Conservation (phyloP, 2,329 filamentous ascomycete genomes). For the Zymoseptoria pseudotritici region DNA sequence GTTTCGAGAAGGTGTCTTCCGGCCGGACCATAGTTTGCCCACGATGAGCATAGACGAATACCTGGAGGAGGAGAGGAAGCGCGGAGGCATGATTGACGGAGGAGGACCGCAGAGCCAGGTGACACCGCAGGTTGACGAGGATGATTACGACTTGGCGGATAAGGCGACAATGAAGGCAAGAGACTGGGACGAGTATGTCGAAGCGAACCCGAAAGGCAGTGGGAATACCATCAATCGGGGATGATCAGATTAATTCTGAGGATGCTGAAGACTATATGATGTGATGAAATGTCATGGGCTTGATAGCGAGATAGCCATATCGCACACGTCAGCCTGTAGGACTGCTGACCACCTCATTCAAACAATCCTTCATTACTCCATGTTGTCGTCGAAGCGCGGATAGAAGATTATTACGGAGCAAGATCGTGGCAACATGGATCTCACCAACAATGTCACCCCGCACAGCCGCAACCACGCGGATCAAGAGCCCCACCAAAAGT, state of each 20-base stretch:
- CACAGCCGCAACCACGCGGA: not conserved
- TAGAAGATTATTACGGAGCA: not conserved
- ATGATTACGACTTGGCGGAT: conserved; percentile 81
- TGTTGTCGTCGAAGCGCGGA: not conserved
- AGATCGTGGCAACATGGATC: not conserved
- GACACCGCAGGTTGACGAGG: conserved; percentile 72
- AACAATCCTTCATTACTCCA: not conserved
- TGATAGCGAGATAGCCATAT: not conserved
- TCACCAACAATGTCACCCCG: not conserved
- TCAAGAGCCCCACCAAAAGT: not conserved
- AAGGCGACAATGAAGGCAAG: conserved; percentile 87
- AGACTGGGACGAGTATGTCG: conserved; percentile 89
- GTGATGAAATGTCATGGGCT: not conserved
- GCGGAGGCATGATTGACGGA: conserved; percentile 85
- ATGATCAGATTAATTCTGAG: conserved; percentile 24
- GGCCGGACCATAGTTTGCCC: conserved; percentile 83
- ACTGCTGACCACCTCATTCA: not conserved
- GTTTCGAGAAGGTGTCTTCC: conserved; percentile 73
- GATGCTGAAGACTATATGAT: not conserved
- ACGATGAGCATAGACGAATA: conserved; percentile 99
- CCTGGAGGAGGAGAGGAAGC: conserved; percentile 75
- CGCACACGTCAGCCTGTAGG: not conserved
- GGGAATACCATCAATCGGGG: conserved; percentile 81
- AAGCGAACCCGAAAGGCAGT: conserved; percentile 77
- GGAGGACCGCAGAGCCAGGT: conserved; percentile 68